Conservation (phyloP, 2,329 filamentous ascomycete species). For the Monilinia laxa region DNA sequence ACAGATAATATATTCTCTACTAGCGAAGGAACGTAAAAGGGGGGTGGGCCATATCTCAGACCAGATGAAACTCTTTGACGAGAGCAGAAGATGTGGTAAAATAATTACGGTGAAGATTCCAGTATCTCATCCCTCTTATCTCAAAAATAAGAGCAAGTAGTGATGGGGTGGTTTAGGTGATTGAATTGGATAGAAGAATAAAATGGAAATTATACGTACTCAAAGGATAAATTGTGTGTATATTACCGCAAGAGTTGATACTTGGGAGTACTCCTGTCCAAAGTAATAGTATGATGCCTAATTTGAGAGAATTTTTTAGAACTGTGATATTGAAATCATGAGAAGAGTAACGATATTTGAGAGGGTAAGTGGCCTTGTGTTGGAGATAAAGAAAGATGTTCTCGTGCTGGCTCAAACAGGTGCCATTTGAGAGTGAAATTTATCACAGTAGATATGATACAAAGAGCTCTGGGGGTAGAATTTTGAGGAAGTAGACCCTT, state of each 20-base stretch:
- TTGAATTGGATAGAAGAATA: too few relatives aligned
- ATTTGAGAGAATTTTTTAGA: background rate
- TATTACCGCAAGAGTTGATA: background rate
- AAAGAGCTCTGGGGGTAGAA: background rate
- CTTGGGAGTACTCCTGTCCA: fast-evolving
- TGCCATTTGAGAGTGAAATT: too few relatives aligned
- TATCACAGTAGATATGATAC: background rate
- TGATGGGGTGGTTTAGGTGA: background rate
- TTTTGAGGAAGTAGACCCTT: background rate
- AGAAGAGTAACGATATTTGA: background rate
- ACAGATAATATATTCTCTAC: background rate
- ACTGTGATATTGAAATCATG: fast-evolving
- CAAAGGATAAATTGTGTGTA: background rate
- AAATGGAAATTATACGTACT: background rate
- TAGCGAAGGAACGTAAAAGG: background rate
- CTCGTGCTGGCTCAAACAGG: background rate
- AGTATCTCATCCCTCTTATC: background rate
- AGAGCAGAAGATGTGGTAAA: background rate
- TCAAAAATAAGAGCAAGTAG: background rate
- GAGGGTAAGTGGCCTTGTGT: fast-evolving
- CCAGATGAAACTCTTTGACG: background rate
- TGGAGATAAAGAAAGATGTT: background rate
- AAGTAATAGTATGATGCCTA: background rate
- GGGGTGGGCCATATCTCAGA: background rate
- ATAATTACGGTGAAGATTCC: background rate